Conservation (phyloP, 306 rosid genomes). For the Glycyrrhiza uralensis region DNA sequence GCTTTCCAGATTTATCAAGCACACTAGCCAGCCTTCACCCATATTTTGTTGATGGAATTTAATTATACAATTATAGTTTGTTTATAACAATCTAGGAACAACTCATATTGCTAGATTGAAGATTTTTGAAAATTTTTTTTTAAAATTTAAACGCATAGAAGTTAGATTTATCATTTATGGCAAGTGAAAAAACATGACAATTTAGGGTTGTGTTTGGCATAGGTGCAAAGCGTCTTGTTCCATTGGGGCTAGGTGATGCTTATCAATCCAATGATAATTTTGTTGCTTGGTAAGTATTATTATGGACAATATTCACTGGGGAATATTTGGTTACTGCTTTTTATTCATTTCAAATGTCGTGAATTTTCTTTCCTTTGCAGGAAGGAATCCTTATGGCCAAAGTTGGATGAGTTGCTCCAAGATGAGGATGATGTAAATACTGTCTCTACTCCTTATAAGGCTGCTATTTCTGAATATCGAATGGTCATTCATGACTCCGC, state of each 20-base stretch:
- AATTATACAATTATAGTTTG: not conserved
- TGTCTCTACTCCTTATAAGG: constrained; percentile 74
- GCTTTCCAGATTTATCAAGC: not conserved
- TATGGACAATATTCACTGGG: too few relatives aligned
- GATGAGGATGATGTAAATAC: constrained; percentile 66
- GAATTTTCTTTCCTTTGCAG: constrained; percentile 38
- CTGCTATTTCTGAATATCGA: constrained; percentile 68
- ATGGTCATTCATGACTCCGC: constrained; percentile 63
- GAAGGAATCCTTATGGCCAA: constrained; percentile 82
- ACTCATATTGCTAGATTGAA: not conserved
- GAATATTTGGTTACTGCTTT: constrained; percentile 21
- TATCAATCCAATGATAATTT: constrained; percentile 91
- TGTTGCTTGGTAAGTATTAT: constrained; percentile 83
- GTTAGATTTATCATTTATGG: not conserved
- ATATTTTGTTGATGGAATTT: not conserved
- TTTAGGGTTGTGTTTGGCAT: constrained; percentile 22
- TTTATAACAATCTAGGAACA: not conserved
- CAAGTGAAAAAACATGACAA: too few relatives aligned
- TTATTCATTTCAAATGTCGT: constrained; percentile 6
- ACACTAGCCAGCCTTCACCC: not conserved
- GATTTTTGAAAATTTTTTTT: not conserved
- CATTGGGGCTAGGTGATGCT: constrained; percentile 78
- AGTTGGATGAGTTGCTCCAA: constrained; percentile 71
- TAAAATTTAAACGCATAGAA: not conserved
- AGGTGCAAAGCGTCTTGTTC: constrained; percentile 78